phyloP scores from a whole-genome alignment of 306 rosid genomes.

The Styphnolobium japonicum region DNA sequence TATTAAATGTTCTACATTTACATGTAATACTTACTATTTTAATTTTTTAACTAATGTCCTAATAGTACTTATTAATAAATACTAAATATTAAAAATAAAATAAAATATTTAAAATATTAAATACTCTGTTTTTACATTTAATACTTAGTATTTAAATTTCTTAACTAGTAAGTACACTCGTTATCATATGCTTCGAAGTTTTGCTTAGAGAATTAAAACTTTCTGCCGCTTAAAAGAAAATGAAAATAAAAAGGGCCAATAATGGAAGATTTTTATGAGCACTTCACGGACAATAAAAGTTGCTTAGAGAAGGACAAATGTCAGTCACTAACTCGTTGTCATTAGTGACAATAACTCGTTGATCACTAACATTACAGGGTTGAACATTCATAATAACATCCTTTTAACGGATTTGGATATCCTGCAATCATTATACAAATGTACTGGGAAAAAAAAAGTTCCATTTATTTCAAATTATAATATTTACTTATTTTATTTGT shows the following conservation, averaged over 20 bases:
- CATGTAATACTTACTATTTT: no score
- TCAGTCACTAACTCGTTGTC: neutral
- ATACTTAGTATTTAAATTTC: no score
- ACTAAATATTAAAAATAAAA: no score
- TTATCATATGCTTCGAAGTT: no score
- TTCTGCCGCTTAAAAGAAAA: neutral
- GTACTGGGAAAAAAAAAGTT: neutral
- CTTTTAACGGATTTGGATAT: neutral
- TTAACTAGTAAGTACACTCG: no score
- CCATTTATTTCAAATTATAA: neutral
- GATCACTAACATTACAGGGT: neutral
- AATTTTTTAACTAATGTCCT: no score
- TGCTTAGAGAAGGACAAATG: neutral
- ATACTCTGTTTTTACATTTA: no score
- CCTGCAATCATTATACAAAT: neutral
- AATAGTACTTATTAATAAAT: no score
- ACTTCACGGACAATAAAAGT: neutral
- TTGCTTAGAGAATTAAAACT: neutral
- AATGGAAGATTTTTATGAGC: slow-evolving; percentile 1
- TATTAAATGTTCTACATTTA: no score
- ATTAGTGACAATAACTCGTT: neutral
- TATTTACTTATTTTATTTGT: neutral
- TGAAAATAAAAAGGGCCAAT: neutral
- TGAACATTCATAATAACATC: neutral
- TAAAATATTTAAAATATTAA: no score